Evolutionary conservation across 2,329 filamentous ascomycete genomes (phyloP).

Genomic region (Aureobasidium sp.): DNA sequence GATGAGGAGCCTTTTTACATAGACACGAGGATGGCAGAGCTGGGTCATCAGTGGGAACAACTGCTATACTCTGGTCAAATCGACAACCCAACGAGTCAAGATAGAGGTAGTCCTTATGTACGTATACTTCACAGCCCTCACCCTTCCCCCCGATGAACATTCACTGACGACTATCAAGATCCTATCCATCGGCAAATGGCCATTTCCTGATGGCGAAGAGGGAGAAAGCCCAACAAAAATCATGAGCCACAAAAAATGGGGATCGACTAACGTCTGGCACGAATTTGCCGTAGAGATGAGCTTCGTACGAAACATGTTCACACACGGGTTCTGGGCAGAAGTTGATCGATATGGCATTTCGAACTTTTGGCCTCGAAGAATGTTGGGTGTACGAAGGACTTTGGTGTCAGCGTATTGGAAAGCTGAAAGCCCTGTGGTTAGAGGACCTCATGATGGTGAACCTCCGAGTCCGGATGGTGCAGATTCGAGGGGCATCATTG

Average conservation of each 20-base stretch:
- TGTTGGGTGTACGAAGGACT: background rate
- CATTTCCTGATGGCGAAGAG: background rate
- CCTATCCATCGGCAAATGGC: background rate
- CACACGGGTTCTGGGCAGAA: background rate
- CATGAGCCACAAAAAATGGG: slow-evolving; percentile 1
- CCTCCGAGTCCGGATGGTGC: background rate
- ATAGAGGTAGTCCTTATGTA: background rate
- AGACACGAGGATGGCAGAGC: background rate
- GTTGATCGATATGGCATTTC: background rate
- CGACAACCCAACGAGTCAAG: background rate
- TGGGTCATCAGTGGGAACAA: background rate
- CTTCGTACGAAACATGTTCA: background rate
- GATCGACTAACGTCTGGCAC: background rate
- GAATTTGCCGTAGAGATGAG: background rate
- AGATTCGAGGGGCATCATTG: background rate
- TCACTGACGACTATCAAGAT: background rate
- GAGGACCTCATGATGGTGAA: background rate
- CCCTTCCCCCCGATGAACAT: too few relatives aligned
- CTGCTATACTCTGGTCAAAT: background rate
- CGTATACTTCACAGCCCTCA: background rate
- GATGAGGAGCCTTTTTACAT: background rate
- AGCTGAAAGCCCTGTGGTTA: background rate
- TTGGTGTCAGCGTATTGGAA: background rate
- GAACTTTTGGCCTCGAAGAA: background rate
- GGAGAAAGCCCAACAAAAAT: background rate